A percentile compares a stretch with the other conserved stretches of the same genome.
phyloP scores from a whole-genome alignment of 2,329 filamentous ascomycete species.

The Botrytis squamosa region DNA sequence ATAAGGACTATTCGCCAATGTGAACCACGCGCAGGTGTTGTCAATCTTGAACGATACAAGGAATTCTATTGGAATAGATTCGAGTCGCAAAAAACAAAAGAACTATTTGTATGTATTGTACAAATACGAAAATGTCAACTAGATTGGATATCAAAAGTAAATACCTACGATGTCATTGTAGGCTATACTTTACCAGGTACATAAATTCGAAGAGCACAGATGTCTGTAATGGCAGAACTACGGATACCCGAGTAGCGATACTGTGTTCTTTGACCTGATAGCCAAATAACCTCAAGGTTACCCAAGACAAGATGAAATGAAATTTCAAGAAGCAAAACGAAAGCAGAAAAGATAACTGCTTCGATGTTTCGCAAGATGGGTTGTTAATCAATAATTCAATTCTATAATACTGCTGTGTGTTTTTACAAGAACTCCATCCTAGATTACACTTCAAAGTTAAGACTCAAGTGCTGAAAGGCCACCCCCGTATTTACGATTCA shows the following conservation, averaged over 20 bases:
- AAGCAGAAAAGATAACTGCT: neutral
- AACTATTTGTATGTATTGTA: neutral
- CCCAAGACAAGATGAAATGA: neutral
- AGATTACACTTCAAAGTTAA: slow-evolving; percentile 27
- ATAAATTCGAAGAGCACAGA: slow-evolving; percentile 15
- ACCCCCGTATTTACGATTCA: slow-evolving; percentile 26
- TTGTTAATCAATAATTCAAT: slow-evolving; percentile 5
- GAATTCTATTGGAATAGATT: neutral
- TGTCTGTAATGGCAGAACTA: slow-evolving; percentile 17
- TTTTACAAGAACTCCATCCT: slow-evolving; percentile 35
- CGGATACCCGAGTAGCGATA: slow-evolving; percentile 7
- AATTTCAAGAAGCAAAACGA: neutral
- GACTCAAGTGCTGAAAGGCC: slow-evolving; percentile 23
- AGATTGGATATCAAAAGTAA: neutral
- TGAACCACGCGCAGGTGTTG: neutral
- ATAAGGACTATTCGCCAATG: slow-evolving; percentile 14
- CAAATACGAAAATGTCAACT: neutral
- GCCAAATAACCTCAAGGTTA: neutral
- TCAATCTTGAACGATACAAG: neutral
- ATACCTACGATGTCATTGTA: slow-evolving; percentile 1
- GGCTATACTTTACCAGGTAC: neutral
- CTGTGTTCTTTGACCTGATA: slow-evolving; percentile 19
- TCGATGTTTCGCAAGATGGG: neutral
- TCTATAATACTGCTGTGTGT: slow-evolving; percentile 21
- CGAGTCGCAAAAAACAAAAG: neutral